Base-by-base conservation (phyloP, 2,329 filamentous ascomycete species). In the Phoma sp. region DNA sequence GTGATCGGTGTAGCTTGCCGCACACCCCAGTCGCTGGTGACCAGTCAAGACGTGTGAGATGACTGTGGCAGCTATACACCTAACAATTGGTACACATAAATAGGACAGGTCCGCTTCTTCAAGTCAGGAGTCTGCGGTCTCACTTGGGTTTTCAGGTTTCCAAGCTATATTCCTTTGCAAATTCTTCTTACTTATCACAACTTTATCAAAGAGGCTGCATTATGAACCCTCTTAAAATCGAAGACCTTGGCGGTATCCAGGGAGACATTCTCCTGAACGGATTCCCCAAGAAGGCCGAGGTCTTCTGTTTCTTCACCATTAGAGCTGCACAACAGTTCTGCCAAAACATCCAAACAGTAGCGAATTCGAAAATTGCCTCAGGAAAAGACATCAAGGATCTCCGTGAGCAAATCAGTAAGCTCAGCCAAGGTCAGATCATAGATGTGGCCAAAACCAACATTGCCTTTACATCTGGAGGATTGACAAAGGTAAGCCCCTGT, bases 381-480 rank as follows among this genome's bases (percentile, higher is more conserved):
- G 51, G 51, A 6, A 39, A 40, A 9, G 51, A 54, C 12, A 49
- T 54, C 34, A 54, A 49, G 17, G 45, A 48, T 4, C 46, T 54
- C 3, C 51, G 51, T 36, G 28, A 49, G 39, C 39, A 48, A 3
- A 54, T 54, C 23, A 54, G 23, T 7, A 46, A 54, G 18, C 47
- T 50, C 7, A 4, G 32, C 17, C 33, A 53, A 7, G 45, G 51
- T 7, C 7, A 36, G 12, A 43, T 43, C 32, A 48, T 53, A 29
- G 45, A 54, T 18, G 46, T 54, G 5, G 51, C 51, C 2, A 54
- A 54, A 25, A 54, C 51, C 9, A 54, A 54, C n/a, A 54, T 54
- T 28, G 51, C 51, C 3, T 54, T 54, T 9, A 54, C 51, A 4
- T 39, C 30, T 18, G 17, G 29, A 26, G 51, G 51, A 3, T 26